phyloP scores from a whole-genome alignment of 176 grass and related monocot species.

The Oryza brachyantha region DNA sequence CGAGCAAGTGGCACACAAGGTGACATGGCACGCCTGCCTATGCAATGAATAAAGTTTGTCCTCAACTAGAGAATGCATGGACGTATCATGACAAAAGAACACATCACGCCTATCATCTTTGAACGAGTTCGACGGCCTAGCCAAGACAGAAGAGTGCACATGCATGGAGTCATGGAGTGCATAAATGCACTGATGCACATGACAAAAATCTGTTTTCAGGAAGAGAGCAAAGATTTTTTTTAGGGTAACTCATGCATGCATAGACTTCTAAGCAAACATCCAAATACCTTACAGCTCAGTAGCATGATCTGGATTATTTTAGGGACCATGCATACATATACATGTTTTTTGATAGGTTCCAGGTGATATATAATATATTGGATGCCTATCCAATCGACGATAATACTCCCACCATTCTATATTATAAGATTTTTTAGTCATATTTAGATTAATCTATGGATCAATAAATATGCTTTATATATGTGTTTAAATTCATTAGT shows the following conservation, averaged over 20 bases:
- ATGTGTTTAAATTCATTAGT: too few relatives aligned
- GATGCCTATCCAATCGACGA: background rate
- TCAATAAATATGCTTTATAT: too few relatives aligned
- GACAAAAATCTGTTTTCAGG: constrained; percentile 5
- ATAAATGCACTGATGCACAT: background rate
- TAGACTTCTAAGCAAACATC: constrained; percentile 24
- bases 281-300: background rate
- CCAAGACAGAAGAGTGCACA: background rate
- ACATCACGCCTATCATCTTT: background rate
- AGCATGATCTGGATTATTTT: background rate
- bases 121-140: background rate
- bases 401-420: too few relatives aligned
- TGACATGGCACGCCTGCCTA: constrained; percentile 19
- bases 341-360: background rate
- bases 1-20: constrained; percentile 24
- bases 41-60: constrained; percentile 31
- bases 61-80: background rate
- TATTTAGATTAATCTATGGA: too few relatives aligned
- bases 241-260: background rate
- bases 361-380: background rate
- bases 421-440: too few relatives aligned
- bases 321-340: background rate
- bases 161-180: constrained; percentile 4
- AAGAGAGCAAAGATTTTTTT: background rate
- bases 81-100: constrained; percentile 1